phyloP scores from a whole-genome alignment of 345 rosid species.

The Melaleuca quinquenervia region DNA sequence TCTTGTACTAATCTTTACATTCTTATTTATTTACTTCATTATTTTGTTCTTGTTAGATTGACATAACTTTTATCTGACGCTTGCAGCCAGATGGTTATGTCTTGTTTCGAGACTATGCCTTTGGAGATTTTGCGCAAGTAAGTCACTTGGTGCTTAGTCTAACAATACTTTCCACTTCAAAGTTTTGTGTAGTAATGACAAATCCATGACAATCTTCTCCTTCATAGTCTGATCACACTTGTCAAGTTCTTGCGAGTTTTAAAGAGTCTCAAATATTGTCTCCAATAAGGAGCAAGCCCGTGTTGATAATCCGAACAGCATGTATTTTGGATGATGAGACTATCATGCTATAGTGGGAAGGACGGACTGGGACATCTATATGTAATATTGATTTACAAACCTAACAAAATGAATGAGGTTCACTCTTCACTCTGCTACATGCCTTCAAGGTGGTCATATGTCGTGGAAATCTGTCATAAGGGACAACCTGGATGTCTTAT shows the following conservation, averaged over 20 bases:
- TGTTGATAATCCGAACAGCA: background rate
- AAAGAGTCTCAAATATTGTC: background rate
- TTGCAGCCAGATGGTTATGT: constrained; percentile 39
- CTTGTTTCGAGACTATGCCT: constrained; percentile 41
- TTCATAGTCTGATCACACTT: background rate
- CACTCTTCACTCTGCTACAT: background rate
- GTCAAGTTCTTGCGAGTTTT: background rate
- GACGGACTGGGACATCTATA: background rate
- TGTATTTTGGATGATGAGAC: background rate
- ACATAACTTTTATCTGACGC: background rate
- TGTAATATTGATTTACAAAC: background rate
- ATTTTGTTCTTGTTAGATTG: background rate
- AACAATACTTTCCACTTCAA: background rate
- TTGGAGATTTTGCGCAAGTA: constrained; percentile 51
- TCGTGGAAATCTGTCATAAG: background rate
- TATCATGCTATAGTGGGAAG: background rate
- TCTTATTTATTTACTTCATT: background rate
- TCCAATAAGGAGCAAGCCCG: background rate
- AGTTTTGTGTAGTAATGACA: background rate
- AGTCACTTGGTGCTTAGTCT: background rate
- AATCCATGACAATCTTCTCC: background rate
- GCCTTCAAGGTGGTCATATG: background rate
- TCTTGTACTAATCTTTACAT: background rate
- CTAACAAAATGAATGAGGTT: background rate
- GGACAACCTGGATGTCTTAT: background rate